Evolutionary conservation across 2,329 filamentous ascomycete genomes (phyloP).

Genomic region (Pseudogymnoascus sp.): DNA sequence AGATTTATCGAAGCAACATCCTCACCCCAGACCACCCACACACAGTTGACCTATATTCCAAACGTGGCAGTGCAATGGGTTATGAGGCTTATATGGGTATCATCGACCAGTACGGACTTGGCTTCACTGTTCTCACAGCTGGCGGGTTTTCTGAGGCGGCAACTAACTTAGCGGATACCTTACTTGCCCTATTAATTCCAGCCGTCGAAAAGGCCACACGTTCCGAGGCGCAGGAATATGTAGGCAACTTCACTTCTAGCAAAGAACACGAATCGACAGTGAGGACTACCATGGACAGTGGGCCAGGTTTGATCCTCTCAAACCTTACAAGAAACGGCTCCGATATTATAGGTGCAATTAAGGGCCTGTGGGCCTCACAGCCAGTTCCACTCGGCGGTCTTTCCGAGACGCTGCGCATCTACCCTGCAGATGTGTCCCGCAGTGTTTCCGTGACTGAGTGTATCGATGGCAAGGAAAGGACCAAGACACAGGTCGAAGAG

Average conservation of each 20-base stretch:
- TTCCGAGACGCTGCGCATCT: background rate
- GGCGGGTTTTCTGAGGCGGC: background rate
- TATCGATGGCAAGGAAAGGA: background rate
- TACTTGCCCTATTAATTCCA: background rate
- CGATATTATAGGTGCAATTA: background rate
- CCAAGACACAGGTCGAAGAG: background rate
- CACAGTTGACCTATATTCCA: conserved; percentile 3
- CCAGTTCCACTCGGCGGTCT: background rate
- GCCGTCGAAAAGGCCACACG: background rate
- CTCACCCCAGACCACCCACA: conserved; percentile 1
- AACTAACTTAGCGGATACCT: background rate
- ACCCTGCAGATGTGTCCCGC: background rate
- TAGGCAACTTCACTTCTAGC: background rate
- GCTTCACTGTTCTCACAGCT: background rate
- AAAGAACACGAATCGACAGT: background rate
- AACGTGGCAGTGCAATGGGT: background rate
- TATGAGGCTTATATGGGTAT: background rate
- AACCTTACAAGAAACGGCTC: conserved; percentile 1
- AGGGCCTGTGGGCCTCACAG: background rate
- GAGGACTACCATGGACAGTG: background rate
- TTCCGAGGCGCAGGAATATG: background rate
- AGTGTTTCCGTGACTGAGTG: background rate
- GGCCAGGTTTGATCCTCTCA: background rate
- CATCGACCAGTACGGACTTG: conserved; percentile 1
- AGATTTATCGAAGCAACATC: background rate